Evolutionary conservation across 106 monocot species (phyloP).

Genomic region (Cymbidium sinense): DNA sequence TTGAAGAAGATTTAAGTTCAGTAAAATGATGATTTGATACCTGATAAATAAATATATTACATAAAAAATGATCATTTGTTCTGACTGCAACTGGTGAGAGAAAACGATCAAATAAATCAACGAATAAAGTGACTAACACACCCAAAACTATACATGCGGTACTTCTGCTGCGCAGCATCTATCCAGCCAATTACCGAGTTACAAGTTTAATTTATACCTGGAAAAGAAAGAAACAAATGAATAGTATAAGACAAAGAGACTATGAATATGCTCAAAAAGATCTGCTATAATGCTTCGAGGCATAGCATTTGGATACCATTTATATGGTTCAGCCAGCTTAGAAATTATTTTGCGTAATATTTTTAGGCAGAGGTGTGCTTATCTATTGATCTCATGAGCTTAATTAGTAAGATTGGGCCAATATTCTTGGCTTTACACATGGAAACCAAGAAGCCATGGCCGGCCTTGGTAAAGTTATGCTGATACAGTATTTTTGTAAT

Average conservation of each 20-base stretch:
- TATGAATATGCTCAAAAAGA: not conserved
- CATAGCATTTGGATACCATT: too few species aligned
- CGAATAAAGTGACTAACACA: not conserved
- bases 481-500: not conserved
- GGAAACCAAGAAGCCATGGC: not conserved
- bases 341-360: not conserved
- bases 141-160: not conserved
- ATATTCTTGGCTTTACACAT: too few species aligned
- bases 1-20: not conserved
- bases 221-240: not conserved
- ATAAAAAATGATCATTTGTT: not conserved
- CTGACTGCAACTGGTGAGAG: not conserved
- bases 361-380: not conserved
- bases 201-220: not conserved
- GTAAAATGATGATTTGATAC: slow-evolving; percentile 1
- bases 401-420: too few species aligned
- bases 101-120: slow-evolving; percentile 6
- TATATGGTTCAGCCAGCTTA: too few species aligned
- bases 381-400: not conserved
- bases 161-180: not conserved
- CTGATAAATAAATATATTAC: slow-evolving; percentile 5
- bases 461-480: not conserved
- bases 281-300: not conserved
- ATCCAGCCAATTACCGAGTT: not conserved
- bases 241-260: not conserved